phyloP scores from a whole-genome alignment of 2,329 filamentous ascomycete genomes.

The Xylaria sp. region DNA sequence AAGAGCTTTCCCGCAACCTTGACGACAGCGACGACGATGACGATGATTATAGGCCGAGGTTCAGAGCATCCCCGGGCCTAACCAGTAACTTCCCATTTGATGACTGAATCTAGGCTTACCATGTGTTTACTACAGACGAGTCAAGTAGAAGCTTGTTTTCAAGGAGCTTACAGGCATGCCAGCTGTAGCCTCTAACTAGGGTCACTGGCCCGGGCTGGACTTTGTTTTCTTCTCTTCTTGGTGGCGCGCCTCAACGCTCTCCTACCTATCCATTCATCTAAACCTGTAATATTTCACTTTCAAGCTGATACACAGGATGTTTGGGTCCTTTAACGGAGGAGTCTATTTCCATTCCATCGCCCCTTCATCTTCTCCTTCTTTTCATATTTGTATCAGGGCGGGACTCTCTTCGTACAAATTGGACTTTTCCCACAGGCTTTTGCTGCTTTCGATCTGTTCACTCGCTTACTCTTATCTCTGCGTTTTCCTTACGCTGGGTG shows the following conservation, averaged over 20 bases:
- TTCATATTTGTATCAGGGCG: background rate
- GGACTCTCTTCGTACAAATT: slow-evolving; percentile 6
- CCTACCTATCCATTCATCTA: background rate
- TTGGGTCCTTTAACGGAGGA: background rate
- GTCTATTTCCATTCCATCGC: background rate
- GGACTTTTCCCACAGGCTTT: background rate
- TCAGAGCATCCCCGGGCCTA: background rate
- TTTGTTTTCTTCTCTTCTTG: background rate
- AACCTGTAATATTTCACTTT: background rate
- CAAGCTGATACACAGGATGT: slow-evolving; percentile 1
- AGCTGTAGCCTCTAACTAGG: background rate
- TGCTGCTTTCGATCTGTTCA: background rate
- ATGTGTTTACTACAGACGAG: background rate
- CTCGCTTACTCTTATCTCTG: background rate
- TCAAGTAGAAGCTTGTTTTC: background rate
- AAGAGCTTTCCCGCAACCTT: background rate
- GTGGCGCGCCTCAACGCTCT: slow-evolving; percentile 12
- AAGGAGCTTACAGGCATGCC: slow-evolving; percentile 1
- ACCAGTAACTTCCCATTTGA: background rate
- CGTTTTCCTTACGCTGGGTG: background rate
- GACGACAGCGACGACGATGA: slow-evolving; percentile 18
- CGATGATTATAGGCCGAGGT: slow-evolving; percentile 19
- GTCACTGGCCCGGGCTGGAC: background rate
- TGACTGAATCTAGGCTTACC: background rate
- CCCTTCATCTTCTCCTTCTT: background rate